A percentile compares a stretch with the other conserved stretches of the same genome.
Conservation (phyloP, 1,284 basidiomycete genomes). For the Caloboletus firmus region DNA sequence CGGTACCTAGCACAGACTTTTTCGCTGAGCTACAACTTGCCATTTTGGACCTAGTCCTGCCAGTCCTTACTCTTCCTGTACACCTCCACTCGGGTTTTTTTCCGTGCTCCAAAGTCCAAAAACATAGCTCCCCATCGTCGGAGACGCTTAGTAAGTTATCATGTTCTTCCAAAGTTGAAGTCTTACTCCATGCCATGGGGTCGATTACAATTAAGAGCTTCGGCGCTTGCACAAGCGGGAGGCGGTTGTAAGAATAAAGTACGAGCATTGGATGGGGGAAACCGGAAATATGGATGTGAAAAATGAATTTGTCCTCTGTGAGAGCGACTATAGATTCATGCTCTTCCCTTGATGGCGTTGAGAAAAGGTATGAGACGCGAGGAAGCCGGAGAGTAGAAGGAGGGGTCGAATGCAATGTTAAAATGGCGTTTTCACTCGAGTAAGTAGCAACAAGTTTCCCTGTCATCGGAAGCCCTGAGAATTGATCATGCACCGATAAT, state of each 20-base stretch:
- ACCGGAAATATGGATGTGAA: slow-evolving; percentile 47
- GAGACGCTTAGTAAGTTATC: slow-evolving; percentile 81
- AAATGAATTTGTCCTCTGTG: slow-evolving; percentile 52
- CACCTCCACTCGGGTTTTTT: slow-evolving; percentile 53
- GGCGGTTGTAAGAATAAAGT: slow-evolving; percentile 44
- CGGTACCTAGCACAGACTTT: slow-evolving; percentile 76
- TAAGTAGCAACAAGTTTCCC: slow-evolving; percentile 39
- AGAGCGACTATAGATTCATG: slow-evolving; percentile 63
- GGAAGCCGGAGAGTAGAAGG: slow-evolving; percentile 50
- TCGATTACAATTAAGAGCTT: slow-evolving; percentile 77
- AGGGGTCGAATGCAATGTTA: slow-evolving; percentile 53
- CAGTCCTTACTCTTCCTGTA: slow-evolving; percentile 76
- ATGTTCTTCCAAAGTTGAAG: slow-evolving; percentile 47
- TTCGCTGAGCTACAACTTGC: slow-evolving; percentile 86
- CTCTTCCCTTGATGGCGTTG: slow-evolving; percentile 51
- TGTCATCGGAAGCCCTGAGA: slow-evolving; percentile 14
- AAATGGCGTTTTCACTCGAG: slow-evolving; percentile 39
- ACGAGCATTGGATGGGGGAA: slow-evolving; percentile 37
- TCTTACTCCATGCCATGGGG: slow-evolving; percentile 83
- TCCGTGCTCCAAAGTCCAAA: slow-evolving; percentile 71
- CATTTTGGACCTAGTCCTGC: slow-evolving; percentile 58
- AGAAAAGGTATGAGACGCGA: slow-evolving; percentile 57
- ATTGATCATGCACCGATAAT: slow-evolving; percentile 9
- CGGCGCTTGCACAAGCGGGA: slow-evolving; percentile 52
- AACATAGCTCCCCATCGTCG: slow-evolving; percentile 70